Evolutionary conservation across 2,329 filamentous ascomycete genomes (phyloP), one percentile per base, ranked within the genome.

Genomic region (Colletotrichum endophyticum): DNA sequence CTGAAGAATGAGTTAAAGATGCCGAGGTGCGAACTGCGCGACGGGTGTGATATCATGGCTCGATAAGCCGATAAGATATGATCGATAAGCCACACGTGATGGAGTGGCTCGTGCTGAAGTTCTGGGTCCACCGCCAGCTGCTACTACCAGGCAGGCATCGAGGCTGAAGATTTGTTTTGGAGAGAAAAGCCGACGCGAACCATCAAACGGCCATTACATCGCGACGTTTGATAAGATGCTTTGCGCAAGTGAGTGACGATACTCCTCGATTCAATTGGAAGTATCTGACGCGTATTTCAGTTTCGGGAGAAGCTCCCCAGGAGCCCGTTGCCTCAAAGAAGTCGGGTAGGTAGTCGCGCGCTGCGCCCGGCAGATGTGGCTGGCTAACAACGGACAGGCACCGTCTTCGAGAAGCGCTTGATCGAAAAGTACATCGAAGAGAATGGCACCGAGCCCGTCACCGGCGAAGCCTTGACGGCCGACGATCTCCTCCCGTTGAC

Each of bases 271-370:
- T 34, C 16, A n/a, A 64, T n/a, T 39, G 22, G 22, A 28, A 11
- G n/a, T 66, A 32, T 27, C 68, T 78, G 63, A 79, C 80, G 78
- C 77, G 80, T 77, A 64, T 59, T 77, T 72, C 82, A 98, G 96
- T 99, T 86, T 99, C 97, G 78, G 97, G 97, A 87, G 96, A 98
- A 91, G 94, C 95, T 88, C 96, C 97, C 79, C 95, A 98, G 88
- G 94, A 96, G 87, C 96, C 97, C 72, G 96, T 99, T 80, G 95
- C 96, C 83, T 99, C 97, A 83, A 94, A 95, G 86, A 98, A 98
- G 88, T 98, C 95, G 83, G 96, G 95, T 96, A 89, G 81, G 92
- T 88, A 78, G 25, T 67, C 67, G 72, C 72, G 66, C 39, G 44
- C 39, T 36, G 36, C 15, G 28, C 9, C 34, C 5, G 19, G 32